phyloP scores from a whole-genome alignment of 805 yeast species.

The Candida broadrunensis region DNA sequence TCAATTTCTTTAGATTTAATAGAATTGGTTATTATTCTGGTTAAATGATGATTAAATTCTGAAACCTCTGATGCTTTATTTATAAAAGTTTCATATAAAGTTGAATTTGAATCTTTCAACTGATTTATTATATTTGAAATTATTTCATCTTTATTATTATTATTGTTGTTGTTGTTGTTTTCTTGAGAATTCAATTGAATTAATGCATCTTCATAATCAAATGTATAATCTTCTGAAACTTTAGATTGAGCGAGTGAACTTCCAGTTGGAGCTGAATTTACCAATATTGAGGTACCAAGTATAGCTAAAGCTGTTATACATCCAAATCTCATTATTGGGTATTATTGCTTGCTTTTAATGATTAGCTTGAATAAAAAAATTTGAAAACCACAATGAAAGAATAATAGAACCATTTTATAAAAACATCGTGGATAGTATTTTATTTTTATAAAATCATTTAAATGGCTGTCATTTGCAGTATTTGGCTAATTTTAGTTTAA shows the following conservation, averaged over 20 bases:
- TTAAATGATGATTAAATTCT: conserved; percentile 10
- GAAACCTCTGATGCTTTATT: conserved; percentile 14
- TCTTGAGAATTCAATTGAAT: conserved; percentile 3
- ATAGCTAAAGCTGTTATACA: background rate
- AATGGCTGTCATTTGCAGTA: no score
- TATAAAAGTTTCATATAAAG: conserved; percentile 12
- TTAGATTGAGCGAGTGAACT: background rate
- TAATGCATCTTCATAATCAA: background rate
- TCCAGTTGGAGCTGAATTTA: conserved; percentile 18
- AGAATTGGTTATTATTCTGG: conserved; percentile 11
- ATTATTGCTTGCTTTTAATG: no score
- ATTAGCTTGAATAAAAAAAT: no score
- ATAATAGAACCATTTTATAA: no score
- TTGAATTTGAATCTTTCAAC: conserved; percentile 13
- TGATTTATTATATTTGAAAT: conserved; percentile 12
- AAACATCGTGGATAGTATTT: no score
- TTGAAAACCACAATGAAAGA: no score
- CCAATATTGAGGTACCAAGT: conserved; percentile 9
- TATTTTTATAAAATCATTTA: no score
- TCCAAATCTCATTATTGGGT: background rate
- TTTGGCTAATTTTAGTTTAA: no score
- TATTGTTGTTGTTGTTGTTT: background rate
- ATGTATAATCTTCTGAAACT: background rate
- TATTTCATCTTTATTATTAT: conserved; percentile 6
- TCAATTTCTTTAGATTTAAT: conserved; percentile 11